Base-by-base conservation (phyloP, 2,329 filamentous ascomycete species). In the Colletotrichum orbiculare region DNA sequence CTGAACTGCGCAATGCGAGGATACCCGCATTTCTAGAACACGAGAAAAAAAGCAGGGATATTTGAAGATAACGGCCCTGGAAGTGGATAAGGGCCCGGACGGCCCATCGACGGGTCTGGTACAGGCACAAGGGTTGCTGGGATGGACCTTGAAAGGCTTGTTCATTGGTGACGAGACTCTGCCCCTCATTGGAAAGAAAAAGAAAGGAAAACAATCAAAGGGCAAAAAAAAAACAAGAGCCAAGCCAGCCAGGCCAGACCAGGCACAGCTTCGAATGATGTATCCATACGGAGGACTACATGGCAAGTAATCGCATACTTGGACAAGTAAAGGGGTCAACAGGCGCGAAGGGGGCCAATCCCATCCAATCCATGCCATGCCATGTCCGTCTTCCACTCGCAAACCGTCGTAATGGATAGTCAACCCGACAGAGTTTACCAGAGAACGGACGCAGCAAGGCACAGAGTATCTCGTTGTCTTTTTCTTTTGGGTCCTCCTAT, bases 11-110 rank as follows among this genome's bases (percentile, higher is more conserved):
- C 46, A 57, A 7, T 38, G 37, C 43, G 45, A 10, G 43, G 42
- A 37, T 47, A 50, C 37, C 61, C 61, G 39, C 62, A 52, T 60
- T 61, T 65, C 39, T 47, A 65, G 62, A 65, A 65, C 62, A 65
- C 62, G 57, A 65, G 62, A 63, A 53, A 63, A 60, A 61, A 56
- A 50, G 39, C 57, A 65, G 62, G 62, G 57, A 62, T 61, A 35
- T 39, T 33, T 52, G 50, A 62, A 55, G 61, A 64, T 52, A 55
- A 61, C 62, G 57, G 50, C 52, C 52, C 50, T 62, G 57, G 33
- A 56, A 47, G 62, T 56, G 13, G 62, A 52, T 47, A 49, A 45
- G 39, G 38, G 49, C 10, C 48, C 42, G 38, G 49, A 45, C 39
- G 54, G 59, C 35, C 54, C 12, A 25, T 47, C 39, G 46, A 58